phyloP scores from a whole-genome alignment of 1,139 yeast genomes.

The Hansenula sp. region DNA sequence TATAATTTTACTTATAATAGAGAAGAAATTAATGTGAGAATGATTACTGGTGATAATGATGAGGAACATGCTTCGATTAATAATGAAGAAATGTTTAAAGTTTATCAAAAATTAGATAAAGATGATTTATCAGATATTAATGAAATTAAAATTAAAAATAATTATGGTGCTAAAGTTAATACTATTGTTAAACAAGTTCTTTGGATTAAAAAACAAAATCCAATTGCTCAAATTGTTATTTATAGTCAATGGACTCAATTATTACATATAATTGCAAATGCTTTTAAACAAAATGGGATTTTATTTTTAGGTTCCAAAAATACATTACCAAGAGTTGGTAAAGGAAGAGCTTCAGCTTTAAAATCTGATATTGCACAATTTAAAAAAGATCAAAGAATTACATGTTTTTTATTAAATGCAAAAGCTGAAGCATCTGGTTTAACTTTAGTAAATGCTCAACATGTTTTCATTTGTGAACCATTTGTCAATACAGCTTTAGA shows the following conservation, averaged over 20 bases:
- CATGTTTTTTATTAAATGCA: constrained; percentile 82
- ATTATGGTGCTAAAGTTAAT: constrained; percentile 83
- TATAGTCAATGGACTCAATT: constrained; percentile 88
- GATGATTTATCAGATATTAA: constrained; percentile 41
- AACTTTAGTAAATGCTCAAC: constrained; percentile 86
- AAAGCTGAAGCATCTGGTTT: constrained; percentile 86
- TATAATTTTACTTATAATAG: constrained; percentile 42
- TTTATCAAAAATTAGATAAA: constrained; percentile 46
- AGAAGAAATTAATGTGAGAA: constrained; percentile 12
- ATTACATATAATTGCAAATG: constrained; percentile 60
- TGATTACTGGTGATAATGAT: constrained; percentile 4
- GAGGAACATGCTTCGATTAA: constrained; percentile 2
- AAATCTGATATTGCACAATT: constrained; percentile 54
- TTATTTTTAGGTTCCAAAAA: constrained; percentile 32
- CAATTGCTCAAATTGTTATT: constrained; percentile 70
- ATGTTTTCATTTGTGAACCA: constrained; percentile 88
- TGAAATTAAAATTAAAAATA: constrained; percentile 37
- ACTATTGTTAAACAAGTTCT: constrained; percentile 69
- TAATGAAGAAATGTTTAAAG: constrained; percentile 32
- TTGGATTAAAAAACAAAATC: constrained; percentile 54
- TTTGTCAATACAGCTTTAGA: constrained; percentile 85
- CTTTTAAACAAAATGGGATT: constrained; percentile 57
- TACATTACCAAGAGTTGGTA: constrained; percentile 4
- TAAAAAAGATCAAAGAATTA: constrained; percentile 58
- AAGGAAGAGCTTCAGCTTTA: constrained; percentile 17